phyloP scores from a whole-genome alignment of 345 rosid genomes.

The Gossypium longicalyx region DNA sequence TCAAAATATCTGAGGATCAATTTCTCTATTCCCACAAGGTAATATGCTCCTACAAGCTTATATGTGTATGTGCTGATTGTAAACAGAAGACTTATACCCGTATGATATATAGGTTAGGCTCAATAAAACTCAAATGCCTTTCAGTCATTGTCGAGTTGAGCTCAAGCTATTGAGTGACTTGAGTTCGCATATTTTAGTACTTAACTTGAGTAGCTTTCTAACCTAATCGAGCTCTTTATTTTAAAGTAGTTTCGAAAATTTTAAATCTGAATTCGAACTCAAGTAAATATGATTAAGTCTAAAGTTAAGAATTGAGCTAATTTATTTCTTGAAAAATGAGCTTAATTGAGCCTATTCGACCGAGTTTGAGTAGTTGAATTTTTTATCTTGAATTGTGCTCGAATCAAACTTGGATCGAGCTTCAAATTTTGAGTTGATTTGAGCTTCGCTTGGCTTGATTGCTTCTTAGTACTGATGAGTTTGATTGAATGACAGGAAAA shows the following conservation, averaged over 20 bases:
- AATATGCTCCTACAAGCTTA: neutral
- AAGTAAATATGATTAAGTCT: neutral
- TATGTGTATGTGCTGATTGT: neutral
- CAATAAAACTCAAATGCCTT: neutral
- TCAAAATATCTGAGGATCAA: slow-evolving; percentile 36
- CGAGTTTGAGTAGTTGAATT: neutral
- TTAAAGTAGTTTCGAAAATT: neutral
- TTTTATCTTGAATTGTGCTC: neutral
- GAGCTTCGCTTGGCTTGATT: neutral
- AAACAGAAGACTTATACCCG: neutral
- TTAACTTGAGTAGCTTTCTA: neutral
- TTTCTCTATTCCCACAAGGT: slow-evolving; percentile 7
- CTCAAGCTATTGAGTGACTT: neutral
- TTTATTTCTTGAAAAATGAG: too few species aligned
- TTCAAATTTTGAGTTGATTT: neutral
- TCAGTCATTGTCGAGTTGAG: neutral
- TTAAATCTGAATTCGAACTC: neutral
- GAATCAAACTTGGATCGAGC: neutral
- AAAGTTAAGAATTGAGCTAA: neutral
- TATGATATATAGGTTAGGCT: neutral
- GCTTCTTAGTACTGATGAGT: neutral
- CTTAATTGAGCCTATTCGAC: neutral
- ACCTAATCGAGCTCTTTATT: neutral
- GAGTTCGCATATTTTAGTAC: neutral
- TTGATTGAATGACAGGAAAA: neutral